A percentile compares a stretch with the other conserved stretches of the same genome.
phyloP scores from a whole-genome alignment of 345 rosid species.

The Dimocarpus longan region DNA sequence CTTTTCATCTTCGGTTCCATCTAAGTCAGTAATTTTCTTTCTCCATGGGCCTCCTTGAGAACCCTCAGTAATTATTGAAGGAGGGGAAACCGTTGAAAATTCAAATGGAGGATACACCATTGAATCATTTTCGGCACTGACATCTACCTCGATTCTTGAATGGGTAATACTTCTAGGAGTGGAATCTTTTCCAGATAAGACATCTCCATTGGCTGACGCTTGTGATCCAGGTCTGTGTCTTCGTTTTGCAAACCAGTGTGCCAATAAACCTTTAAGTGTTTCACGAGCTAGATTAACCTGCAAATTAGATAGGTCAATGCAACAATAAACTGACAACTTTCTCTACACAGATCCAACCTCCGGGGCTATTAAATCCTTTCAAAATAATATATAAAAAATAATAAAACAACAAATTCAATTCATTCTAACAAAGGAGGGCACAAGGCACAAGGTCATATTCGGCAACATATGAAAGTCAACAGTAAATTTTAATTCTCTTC shows the following conservation, averaged over 20 bases:
- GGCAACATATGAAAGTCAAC: neutral
- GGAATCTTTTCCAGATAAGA: conserved; percentile 62
- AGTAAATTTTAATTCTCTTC: neutral
- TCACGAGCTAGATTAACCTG: conserved; percentile 98
- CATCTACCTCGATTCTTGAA: conserved; percentile 74
- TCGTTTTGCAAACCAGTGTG: conserved; percentile 88
- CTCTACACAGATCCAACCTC: neutral
- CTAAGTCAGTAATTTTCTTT: conserved; percentile 84
- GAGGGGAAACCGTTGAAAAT: conserved; percentile 79
- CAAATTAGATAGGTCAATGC: conserved; percentile 28
- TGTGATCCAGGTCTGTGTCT: conserved; percentile 73
- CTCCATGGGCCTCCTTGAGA: conserved; percentile 99
- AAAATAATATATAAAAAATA: neutral
- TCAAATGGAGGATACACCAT: conserved; percentile 89
- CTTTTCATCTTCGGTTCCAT: conserved; percentile 93
- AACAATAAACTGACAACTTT: neutral
- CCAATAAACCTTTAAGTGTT: conserved; percentile 91
- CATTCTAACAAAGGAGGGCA: neutral
- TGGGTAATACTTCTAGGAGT: conserved; percentile 53
- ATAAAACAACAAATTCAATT: neutral
- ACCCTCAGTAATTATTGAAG: conserved; percentile 96
- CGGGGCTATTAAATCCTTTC: neutral
- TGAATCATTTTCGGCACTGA: conserved; percentile 70
- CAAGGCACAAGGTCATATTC: neutral
- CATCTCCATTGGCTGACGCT: conserved; percentile 72